Evolutionary conservation across 768 basidiomycete genomes (phyloP).

Genomic region (Pleurotus eryngii): DNA sequence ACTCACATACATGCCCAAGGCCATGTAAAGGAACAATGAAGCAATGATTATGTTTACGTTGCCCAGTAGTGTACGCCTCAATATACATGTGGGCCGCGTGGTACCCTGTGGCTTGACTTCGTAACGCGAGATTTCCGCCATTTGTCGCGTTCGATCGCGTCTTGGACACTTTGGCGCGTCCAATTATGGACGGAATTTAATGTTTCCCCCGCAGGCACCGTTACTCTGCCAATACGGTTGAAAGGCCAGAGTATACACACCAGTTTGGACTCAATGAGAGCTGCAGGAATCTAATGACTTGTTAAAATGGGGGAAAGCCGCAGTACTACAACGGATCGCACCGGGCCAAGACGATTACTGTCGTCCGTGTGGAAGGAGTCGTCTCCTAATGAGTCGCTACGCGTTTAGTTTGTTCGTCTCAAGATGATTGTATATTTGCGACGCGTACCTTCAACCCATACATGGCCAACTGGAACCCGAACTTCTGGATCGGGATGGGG

Average conservation of each 20-base stretch:
- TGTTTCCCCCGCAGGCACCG: background rate
- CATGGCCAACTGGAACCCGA: slow-evolving; percentile 55
- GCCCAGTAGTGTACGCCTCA: too few relatives aligned
- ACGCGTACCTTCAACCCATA: slow-evolving; percentile 70
- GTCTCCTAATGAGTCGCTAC: slow-evolving; percentile 41
- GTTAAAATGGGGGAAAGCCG: background rate
- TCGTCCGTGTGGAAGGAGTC: slow-evolving; percentile 66
- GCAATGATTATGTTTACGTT: background rate
- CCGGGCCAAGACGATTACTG: slow-evolving; percentile 72
- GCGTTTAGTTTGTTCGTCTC: too few relatives aligned
- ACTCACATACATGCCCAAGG: background rate
- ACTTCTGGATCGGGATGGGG: slow-evolving; percentile 59
- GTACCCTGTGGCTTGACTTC: background rate
- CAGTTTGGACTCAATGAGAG: slow-evolving; percentile 49
- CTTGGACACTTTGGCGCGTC: background rate
- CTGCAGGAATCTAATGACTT: slow-evolving; percentile 38
- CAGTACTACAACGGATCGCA: slow-evolving; percentile 24
- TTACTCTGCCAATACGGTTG: slow-evolving; percentile 35
- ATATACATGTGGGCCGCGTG: too few relatives aligned
- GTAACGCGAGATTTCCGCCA: slow-evolving; percentile 4
- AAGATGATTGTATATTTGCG: background rate
- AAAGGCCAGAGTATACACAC: slow-evolving; percentile 50
- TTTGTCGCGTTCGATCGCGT: slow-evolving; percentile 3
- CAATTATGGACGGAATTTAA: background rate
- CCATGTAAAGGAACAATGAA: background rate